Evolutionary conservation across 2,329 filamentous ascomycete genomes (phyloP), one percentile per base, ranked within the genome.

Genomic region (Rachicladosporium sp.): DNA sequence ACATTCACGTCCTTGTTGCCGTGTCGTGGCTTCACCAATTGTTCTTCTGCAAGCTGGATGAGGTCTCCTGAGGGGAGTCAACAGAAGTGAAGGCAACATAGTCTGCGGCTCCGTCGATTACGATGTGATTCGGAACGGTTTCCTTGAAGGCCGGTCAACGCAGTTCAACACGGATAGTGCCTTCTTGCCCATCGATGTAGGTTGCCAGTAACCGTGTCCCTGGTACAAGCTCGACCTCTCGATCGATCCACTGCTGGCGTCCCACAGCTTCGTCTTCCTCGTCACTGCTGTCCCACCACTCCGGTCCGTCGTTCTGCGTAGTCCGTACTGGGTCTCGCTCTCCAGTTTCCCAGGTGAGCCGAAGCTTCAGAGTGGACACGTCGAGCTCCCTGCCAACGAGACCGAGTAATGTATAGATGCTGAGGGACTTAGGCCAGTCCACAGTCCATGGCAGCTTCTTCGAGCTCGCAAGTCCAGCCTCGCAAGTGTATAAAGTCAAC

Each of bases 281-380:
- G 32, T 67, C 60, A 31, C 61, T 60, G 11, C 56, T 62, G 39
- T 64, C 58, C 59, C 59, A 65, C 41, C 51, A 52, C n/a, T 50
- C 52, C 4, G 53, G 49, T 5, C 50, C 59, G 32, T 61, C 57
- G 13, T 54, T 48, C 9, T 59, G 62, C 2, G 62, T 64, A 4
- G 6, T 72, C 72, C 51, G 47, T 0, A 86, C 78, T 0, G 84
- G 84, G 58, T 94, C 86, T 76, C 82, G 85, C 59, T 95, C 88
- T 12, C 85, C 84, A 6, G 87, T 94, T 64, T 94, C 86, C 82
- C 85, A 93, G 1, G 91, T 65, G 36, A 96, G 59, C 31, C 69
- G 71, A 44, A 89, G 64, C 32, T 63, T 63, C 46, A 85, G 67
- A 0, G 86, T 82, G 35, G 69, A 62, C 8, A 82, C 50, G 1